phyloP scores from a whole-genome alignment of 768 basidiomycete species.

The Multifurca ochricompacta region DNA sequence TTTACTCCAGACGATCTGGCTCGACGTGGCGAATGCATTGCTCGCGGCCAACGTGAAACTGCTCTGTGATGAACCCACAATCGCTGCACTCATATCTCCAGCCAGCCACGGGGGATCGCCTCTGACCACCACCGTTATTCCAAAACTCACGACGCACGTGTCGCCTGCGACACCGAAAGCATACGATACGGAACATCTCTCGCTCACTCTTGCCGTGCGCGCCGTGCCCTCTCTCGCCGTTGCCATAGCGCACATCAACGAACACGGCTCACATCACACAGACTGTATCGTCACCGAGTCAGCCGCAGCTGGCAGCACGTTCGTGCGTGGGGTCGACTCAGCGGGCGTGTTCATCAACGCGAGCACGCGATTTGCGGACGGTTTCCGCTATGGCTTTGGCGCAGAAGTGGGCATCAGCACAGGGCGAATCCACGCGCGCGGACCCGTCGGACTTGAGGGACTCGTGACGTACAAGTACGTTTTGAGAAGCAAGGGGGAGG shows the following conservation, averaged over 20 bases:
- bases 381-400: slow-evolving; percentile 93
- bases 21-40: slow-evolving; percentile 64
- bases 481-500: slow-evolving; percentile 62
- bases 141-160: slow-evolving; percentile 41
- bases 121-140: neutral
- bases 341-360: slow-evolving; percentile 94
- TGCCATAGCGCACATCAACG: slow-evolving; percentile 87
- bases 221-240: slow-evolving; percentile 58
- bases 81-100: slow-evolving; percentile 45
- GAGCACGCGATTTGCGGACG: slow-evolving; percentile 93
- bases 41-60: slow-evolving; percentile 64
- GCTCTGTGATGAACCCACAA: slow-evolving; percentile 65
- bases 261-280: slow-evolving; percentile 91
- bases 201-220: slow-evolving; percentile 75
- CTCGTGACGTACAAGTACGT: slow-evolving; percentile 96
- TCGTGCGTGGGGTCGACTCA: slow-evolving; percentile 84
- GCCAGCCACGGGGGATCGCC: too few species aligned
- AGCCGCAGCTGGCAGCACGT: slow-evolving; percentile 51
- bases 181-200: slow-evolving; percentile 85
- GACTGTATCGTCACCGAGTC: slow-evolving; percentile 88
- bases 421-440: slow-evolving; percentile 91
- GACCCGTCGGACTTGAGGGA: slow-evolving; percentile 92
- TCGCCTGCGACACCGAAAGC: slow-evolving; percentile 47
- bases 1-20: slow-evolving; percentile 71
- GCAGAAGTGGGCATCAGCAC: slow-evolving; percentile 98